Evolutionary conservation across 202 grass and related monocot genomes (phyloP).

Genomic region (Cymbopogon flexuosus): DNA sequence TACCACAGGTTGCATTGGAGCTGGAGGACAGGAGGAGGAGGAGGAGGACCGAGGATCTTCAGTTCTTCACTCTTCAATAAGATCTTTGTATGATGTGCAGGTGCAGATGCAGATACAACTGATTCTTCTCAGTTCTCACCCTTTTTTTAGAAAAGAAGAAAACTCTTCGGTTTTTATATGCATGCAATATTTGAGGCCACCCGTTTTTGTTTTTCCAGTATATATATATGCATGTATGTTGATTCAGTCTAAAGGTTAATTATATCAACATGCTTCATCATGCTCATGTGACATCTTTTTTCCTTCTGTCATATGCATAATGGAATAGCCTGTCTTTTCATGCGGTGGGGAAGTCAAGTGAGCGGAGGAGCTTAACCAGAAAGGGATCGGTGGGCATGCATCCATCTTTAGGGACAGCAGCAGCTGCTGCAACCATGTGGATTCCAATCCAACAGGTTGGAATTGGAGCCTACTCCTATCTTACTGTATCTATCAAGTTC

Average conservation of each 20-base stretch:
- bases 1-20: background rate
- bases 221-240: background rate
- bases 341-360: background rate
- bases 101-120: background rate
- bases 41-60: too few species aligned
- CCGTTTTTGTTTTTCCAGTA: too few species aligned
- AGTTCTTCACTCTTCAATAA: background rate
- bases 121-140: background rate
- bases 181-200: background rate
- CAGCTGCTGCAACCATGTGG: constrained; percentile 17
- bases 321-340: background rate
- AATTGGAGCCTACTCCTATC: constrained; percentile 15
- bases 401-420: background rate
- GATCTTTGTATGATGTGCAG: background rate
- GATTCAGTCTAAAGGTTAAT: background rate
- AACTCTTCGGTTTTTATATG: background rate
- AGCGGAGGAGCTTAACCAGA: background rate
- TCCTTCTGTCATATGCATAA: background rate
- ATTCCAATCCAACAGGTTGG: background rate
- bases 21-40: background rate
- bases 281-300: background rate
- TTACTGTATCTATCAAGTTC: background rate
- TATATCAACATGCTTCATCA: constrained; percentile 9
- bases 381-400: background rate
- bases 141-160: background rate